A percentile compares a stretch with the other conserved stretches of the same genome.
phyloP scores from a whole-genome alignment of 768 basidiomycete species.

The Mycena galopus region DNA sequence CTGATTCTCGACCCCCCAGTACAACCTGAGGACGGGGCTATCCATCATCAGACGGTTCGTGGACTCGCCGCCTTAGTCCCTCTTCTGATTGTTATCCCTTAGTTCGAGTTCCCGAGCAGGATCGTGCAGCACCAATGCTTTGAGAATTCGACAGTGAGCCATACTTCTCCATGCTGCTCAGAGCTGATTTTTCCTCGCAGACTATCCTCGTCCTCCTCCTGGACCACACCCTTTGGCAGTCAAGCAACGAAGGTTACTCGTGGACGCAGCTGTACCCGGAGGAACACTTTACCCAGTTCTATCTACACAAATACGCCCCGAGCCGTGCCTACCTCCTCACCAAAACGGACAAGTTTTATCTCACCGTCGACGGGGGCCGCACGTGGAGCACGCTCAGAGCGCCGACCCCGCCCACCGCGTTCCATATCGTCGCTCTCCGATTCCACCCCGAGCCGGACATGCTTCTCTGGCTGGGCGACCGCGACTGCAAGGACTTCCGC shows the following conservation, averaged over 20 bases:
- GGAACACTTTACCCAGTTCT: slow-evolving; percentile 82
- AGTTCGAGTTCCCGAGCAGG: slow-evolving; percentile 75
- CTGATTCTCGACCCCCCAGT: not conserved
- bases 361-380: slow-evolving; percentile 86
- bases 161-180: slow-evolving; percentile 30
- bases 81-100: not conserved
- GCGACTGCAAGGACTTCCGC: slow-evolving; percentile 63
- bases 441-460: slow-evolving; percentile 91
- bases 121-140: slow-evolving; percentile 89
- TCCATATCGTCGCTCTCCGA: slow-evolving; percentile 80
- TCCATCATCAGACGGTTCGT: slow-evolving; percentile 81
- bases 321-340: slow-evolving; percentile 95
- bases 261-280: slow-evolving; percentile 79
- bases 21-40: slow-evolving; percentile 81
- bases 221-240: slow-evolving; percentile 91
- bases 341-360: slow-evolving; percentile 68
- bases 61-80: not conserved
- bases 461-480: slow-evolving; percentile 90
- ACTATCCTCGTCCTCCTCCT: slow-evolving; percentile 85
- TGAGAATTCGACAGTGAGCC: slow-evolving; percentile 71
- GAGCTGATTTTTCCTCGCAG: slow-evolving; percentile 49
- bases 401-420: slow-evolving; percentile 81
- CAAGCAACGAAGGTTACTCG: slow-evolving; percentile 92
- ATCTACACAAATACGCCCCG: slow-evolving; percentile 83
- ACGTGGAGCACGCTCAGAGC: slow-evolving; percentile 71